phyloP scores from a whole-genome alignment of 2,329 filamentous ascomycete species.

The Leptographium galeiforme region DNA sequence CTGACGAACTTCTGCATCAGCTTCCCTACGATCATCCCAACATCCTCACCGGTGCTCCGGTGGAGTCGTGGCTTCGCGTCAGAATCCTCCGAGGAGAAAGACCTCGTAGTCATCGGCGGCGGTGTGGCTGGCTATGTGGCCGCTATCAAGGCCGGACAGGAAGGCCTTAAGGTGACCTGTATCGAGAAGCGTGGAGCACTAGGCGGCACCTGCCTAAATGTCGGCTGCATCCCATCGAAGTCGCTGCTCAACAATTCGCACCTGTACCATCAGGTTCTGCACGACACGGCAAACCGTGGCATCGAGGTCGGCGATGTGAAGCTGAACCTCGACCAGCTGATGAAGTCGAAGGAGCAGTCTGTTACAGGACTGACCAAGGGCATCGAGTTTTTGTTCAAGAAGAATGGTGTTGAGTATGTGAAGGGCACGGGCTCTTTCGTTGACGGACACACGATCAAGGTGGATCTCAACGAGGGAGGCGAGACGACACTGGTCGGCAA shows the following conservation, averaged over 20 bases:
- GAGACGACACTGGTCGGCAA: constrained; percentile 79
- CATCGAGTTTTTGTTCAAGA: constrained; percentile 96
- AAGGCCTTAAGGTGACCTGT: constrained; percentile 91
- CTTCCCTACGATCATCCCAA: constrained; percentile 33
- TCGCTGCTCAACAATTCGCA: constrained; percentile 99
- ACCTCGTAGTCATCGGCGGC: constrained; percentile 93
- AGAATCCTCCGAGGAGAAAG: constrained; percentile 65
- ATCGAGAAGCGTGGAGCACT: constrained; percentile 96
- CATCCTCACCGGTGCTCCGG: constrained; percentile 29
- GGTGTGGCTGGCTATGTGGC: constrained; percentile 98
- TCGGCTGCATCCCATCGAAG: constrained; percentile 98
- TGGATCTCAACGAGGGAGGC: constrained; percentile 80
- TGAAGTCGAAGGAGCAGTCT: constrained; percentile 96
- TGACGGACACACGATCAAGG: constrained; percentile 82
- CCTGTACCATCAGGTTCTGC: constrained; percentile 90
- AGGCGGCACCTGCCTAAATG: constrained; percentile 95
- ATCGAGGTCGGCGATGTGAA: constrained; percentile 97
- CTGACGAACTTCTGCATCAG: constrained; percentile 18
- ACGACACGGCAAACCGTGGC: constrained; percentile 93
- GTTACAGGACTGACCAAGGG: constrained; percentile 86
- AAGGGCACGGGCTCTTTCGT: constrained; percentile 83
- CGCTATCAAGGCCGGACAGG: constrained; percentile 96
- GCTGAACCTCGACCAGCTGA: constrained; percentile 87
- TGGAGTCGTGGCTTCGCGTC: constrained; percentile 47
- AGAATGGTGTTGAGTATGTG: constrained; percentile 97